Base-by-base conservation (phyloP, 2,329 filamentous ascomycete species). In the Elsinoe arachidis region DNA sequence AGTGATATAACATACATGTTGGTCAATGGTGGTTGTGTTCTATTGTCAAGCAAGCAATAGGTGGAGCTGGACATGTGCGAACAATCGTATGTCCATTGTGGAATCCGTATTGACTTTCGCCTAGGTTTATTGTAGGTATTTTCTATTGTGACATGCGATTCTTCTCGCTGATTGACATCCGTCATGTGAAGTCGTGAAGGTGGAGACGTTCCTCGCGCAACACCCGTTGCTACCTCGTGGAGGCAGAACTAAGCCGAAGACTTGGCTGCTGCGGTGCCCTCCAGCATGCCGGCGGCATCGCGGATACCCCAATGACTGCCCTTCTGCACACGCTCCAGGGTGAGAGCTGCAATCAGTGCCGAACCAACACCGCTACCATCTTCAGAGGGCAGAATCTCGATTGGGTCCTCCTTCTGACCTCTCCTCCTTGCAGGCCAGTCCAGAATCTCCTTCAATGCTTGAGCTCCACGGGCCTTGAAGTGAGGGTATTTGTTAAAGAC, bases 401-500 rank as follows among this genome's bases (percentile, higher is more conserved):
- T 81, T 6, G 90, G 91, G 67, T 97, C 76, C 63, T 72, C 69
- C 53, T 74, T 90, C 72, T 85, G 86, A 52, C 79, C 70, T 67
- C 96, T 75, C 60, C 78, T 80, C 75, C 88, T 88, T 57, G 80
- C 83, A 2, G 87, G 83, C 91, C 92, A 97, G 77, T 96, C 92
- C 37, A 99, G 83, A 63, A 99, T 96, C 78, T 99, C 93, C 57
- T 89, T 85, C 55, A 99, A 81, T 26, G 93, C 93, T 71, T 86
- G 80, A 12, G 93, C 92, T 57, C 92, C 91, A 56, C 93, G 87
- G 58, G 85, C 83, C 67, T 96, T 96, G 82, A 99, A 99, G 75
- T 96, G 88, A 11, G 93, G 93, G 76, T 99, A 99, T 73, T 97
- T 97, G 80, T 96, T 96, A 78, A 99, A 99, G 56, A 99, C 92